phyloP scores from a whole-genome alignment of 495 filamentous ascomycete species.

The Thozetella sp. region DNA sequence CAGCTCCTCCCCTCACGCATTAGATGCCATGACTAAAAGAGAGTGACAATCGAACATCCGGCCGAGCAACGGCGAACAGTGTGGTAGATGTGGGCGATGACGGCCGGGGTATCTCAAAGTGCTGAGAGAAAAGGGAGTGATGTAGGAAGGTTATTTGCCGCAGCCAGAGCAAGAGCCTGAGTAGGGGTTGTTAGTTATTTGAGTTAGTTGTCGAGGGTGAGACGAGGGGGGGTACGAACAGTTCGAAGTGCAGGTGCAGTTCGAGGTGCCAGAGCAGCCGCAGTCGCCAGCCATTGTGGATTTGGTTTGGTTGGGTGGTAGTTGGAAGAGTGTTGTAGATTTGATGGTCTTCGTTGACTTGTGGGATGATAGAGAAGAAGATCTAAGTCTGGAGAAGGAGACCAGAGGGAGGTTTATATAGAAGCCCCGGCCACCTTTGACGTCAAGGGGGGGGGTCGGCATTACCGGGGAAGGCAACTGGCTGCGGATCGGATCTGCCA shows the following conservation, averaged over 20 bases:
- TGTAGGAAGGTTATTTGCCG: constrained; percentile 16
- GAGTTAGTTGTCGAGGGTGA: background rate
- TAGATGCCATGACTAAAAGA: too few species aligned
- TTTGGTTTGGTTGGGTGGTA: background rate
- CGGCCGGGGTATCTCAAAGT: background rate
- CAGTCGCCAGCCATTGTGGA: constrained; percentile 37
- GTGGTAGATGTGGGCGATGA: background rate
- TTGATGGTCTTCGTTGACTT: background rate
- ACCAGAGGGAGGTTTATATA: constrained; percentile 18
- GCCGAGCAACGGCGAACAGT: background rate
- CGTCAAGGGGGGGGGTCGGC: constrained; percentile 11
- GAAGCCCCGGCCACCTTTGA: constrained; percentile 9
- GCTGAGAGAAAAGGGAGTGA: background rate
- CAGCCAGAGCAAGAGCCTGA: constrained; percentile 28
- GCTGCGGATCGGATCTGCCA: too few species aligned
- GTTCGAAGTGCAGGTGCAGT: constrained; percentile 18
- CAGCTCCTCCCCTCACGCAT: too few species aligned
- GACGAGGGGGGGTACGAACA: constrained; percentile 20
- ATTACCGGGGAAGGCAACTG: constrained; percentile 17
- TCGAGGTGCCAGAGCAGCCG: constrained; percentile 30
- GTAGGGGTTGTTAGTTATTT: constrained; percentile 1
- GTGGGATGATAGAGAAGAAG: background rate
- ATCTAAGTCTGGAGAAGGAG: background rate
- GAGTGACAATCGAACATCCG: background rate
- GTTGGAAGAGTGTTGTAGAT: constrained; percentile 7